Base-by-base conservation (phyloP, 306 rosid genomes). In the Coriaria nepalensis region DNA sequence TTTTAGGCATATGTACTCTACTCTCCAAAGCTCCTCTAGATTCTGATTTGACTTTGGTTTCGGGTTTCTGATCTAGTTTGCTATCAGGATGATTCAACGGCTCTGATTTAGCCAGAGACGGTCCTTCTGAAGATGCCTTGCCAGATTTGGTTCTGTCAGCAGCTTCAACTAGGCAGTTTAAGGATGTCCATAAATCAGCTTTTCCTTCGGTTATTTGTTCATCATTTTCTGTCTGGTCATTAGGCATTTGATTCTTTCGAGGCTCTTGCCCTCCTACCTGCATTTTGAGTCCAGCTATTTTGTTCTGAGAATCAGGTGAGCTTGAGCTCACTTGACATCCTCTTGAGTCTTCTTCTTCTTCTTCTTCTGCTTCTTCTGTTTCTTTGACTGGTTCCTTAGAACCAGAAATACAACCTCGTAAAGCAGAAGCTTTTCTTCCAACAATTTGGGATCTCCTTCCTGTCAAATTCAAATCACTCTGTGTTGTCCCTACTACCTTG, bases 161-260 rank as follows among this genome's bases (percentile, higher is more conserved):
- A 13, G 75, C 87, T 70, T 90, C 98, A 39, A 85, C 98, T 62
- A 90, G 72, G 64, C 57, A 85, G 64, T 81, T 90, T 60, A 90
- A 68, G 7, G 98, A 95, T 67, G 81, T 81, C 98, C 98, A 85
- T 46, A 84, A 86, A 68, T 85, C 98, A 69, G 60, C 37, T 65
- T 85, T 85, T 54, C 87, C 76, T 40, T 77, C 85, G 69, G 72
- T 56, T 36, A 66, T 51, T 62, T 85, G 76, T 9, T 61, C 69
- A 53, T 74, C 82, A 56, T 81, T 85, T 63, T 65, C 82, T 20
- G 77, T 63, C 65, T 69, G 94, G 63, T 77, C 79, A 53, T 63
- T 77, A 39, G 70, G 64, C 34, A 52, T 6, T 43, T 77, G 36
- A 50, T 77, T 72, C 49, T 72, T 76, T 1, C 29, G 29, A 54